Conservation (phyloP, 2,329 filamentous ascomycete species). For the Juglanconis juglandina region DNA sequence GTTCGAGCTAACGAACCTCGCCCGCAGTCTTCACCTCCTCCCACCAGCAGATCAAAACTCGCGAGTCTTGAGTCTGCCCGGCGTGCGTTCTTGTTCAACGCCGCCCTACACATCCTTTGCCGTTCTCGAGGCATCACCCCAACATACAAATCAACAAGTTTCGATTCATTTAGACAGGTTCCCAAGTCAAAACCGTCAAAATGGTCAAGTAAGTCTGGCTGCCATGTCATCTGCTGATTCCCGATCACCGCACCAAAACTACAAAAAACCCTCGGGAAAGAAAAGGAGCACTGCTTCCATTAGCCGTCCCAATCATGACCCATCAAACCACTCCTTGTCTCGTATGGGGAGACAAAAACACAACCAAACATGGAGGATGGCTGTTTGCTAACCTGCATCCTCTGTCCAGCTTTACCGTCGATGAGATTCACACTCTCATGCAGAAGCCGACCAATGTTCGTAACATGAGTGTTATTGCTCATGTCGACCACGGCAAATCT, state of each 20-base stretch:
- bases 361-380: constrained; percentile 22
- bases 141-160: constrained; percentile 19
- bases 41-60: constrained; percentile 16
- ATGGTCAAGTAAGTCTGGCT: constrained; percentile 93
- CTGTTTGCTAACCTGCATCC: constrained; percentile 46
- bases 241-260: neutral
- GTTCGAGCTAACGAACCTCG: constrained; percentile 10
- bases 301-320: neutral
- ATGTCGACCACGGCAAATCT: constrained; percentile 99
- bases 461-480: constrained; percentile 88
- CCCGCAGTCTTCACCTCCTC: constrained; percentile 17
- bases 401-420: constrained; percentile 85
- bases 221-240: neutral
- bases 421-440: constrained; percentile 77
- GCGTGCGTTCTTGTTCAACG: constrained; percentile 15
- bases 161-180: constrained; percentile 28
- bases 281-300: neutral
- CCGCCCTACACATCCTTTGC: constrained; percentile 11
- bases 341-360: constrained; percentile 19
- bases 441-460: constrained; percentile 74
- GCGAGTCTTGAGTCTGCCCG: constrained; percentile 15
- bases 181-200: constrained; percentile 71
- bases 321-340: neutral
- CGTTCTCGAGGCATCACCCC: constrained; percentile 18
- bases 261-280: neutral